Base-by-base conservation (phyloP, 2,329 filamentous ascomycete species). In the Magnaporthiopsis incrustans region DNA sequence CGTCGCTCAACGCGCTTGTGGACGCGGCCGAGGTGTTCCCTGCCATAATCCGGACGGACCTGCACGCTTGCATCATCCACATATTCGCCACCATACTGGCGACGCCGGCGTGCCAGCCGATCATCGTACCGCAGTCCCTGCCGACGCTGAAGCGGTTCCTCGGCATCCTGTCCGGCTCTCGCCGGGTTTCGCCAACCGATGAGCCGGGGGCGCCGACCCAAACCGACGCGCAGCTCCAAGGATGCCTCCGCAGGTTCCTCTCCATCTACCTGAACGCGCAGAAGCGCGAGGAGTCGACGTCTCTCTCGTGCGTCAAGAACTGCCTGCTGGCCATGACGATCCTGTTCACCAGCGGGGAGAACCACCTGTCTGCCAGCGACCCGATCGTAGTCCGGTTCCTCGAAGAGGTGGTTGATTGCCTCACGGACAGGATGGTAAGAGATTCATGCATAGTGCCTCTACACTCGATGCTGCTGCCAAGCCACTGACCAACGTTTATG, bases 1-100 rank as follows among this genome's bases (percentile, higher is more conserved):
- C 90, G 2, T 89, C 92, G 0, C 82, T 99, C 1, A 90, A 93
- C 66, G 91, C 95, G 1, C 85, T 99, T 1, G 95, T 98, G 4
- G 92, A 98, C 72, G 93, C 95, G 1, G 93, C 95, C 8, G 91
- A 96, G 67, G 92, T 98, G 22, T 99, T 99, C 77, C 96, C 96
- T 0, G 87, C 91, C 2, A 93, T 99, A 70, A 99, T 99, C 79
- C 95, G 95, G 73, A 94, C 92, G 12, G 95, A 99, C 74, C 82
- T 99, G 8, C 92, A 98, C 72, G 94, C 95, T 56, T 98, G 94
- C 72, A 97, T 98, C 69, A 85, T 99, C 61, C 93, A 99, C 78
- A 97, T 98, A 64, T 97, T 98, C 73, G 90, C 91, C 63, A 97
- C 92, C 0, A 95, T 97, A 65, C 84, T 99, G 15, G 90, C 91